phyloP scores from a whole-genome alignment of 768 basidiomycete species.

The Mycena pura region DNA sequence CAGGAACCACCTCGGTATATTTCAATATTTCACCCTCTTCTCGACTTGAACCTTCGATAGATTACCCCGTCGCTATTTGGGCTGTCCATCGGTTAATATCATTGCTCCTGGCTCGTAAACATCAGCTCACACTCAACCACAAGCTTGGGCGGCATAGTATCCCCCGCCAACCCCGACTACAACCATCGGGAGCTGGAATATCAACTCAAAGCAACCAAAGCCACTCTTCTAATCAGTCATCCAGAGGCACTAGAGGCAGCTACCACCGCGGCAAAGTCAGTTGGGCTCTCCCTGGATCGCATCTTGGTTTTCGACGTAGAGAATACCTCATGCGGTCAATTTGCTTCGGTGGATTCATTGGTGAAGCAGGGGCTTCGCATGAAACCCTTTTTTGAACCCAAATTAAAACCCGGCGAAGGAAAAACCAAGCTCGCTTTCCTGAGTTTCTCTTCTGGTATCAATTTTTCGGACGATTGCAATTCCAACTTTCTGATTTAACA shows the following conservation, averaged over 20 bases:
- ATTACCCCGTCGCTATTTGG: slow-evolving; percentile 64
- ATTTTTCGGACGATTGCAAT: background rate
- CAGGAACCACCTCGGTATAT: slow-evolving; percentile 68
- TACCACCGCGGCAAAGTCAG: slow-evolving; percentile 45
- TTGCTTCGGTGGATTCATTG: slow-evolving; percentile 51
- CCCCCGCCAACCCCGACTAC: slow-evolving; percentile 68
- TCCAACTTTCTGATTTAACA: background rate
- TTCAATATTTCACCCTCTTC: background rate
- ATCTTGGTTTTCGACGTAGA: slow-evolving; percentile 51
- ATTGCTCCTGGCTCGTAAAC: background rate
- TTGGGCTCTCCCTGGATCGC: slow-evolving; percentile 47
- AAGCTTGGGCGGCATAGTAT: slow-evolving; percentile 35
- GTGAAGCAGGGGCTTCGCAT: slow-evolving; percentile 54
- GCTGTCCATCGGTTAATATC: slow-evolving; percentile 52
- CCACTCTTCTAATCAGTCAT: slow-evolving; percentile 54
- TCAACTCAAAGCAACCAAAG: slow-evolving; percentile 57
- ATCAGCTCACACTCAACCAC: background rate
- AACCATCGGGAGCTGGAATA: slow-evolving; percentile 59
- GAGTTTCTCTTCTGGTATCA: slow-evolving; percentile 67
- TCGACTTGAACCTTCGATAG: slow-evolving; percentile 33
- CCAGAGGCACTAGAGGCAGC: slow-evolving; percentile 53
- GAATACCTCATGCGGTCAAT: slow-evolving; percentile 18
- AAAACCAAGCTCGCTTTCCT: slow-evolving; percentile 75
- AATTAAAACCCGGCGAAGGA: slow-evolving; percentile 62
- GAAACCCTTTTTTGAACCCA: slow-evolving; percentile 51